Base-by-base conservation (phyloP, 202 grass and related monocot genomes). In the Panicum hallii region DNA sequence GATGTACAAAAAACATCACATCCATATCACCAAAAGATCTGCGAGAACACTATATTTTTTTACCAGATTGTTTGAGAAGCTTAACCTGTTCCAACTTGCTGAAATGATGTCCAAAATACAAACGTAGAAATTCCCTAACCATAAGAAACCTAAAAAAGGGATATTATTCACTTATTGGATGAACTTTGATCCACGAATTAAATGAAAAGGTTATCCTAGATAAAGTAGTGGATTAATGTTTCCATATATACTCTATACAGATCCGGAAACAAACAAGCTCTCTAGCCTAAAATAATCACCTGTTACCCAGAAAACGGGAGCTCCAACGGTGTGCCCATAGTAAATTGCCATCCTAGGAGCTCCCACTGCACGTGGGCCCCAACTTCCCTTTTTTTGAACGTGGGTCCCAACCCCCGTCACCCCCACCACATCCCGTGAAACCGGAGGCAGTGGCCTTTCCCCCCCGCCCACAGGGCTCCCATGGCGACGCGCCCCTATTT, bases 401-500 rank as follows among this genome's bases (percentile, higher is more conserved):
- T 30, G 72, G 83, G 78, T 26, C 14, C 83, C 6, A 14, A 17
- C 19, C 6, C 34, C 7, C 19, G 26, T 66, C 70, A 41, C 55
- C 53, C 53, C 41, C 48, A 15, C 26, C 61, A 63, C 58, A 43
- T 61, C 75, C 67, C 49, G 40, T 36, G 81, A 68, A 80, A 88
- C 58, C n/a, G 15, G 67, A 32, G 15, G 52, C 52, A 45, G 6
- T 12, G 9, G 0, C 0, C 34, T 1, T 9, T 19, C 5, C 53
- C 15, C 20, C 9, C 10, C 19, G 16, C 11, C 0, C 68, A 9
- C 67, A 16, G 43, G 70, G 45, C 49, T 34, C 19, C 75, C 50
- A 66, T 67, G 69, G 75, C 70, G n/a, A 12, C 42, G 4, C 47
- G 5, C 45, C 13, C 56, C 41, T 86, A 87, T 87, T 87, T 90